Conservation (phyloP, 2,329 filamentous ascomycete species). For the Erysiphe pulchra region DNA sequence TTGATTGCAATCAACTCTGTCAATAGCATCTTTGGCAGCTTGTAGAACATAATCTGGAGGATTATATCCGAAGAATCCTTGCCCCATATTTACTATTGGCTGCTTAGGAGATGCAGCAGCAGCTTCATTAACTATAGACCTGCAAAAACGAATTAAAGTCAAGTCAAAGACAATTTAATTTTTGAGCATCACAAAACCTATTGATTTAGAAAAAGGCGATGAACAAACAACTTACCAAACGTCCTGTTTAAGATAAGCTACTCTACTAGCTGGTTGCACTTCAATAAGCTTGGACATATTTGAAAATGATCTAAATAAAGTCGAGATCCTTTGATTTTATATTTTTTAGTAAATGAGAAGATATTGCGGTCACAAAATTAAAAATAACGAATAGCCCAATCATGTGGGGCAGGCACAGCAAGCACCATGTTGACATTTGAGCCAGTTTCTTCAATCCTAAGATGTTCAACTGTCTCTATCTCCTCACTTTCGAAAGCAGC, state of each 20-base stretch:
- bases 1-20: constrained; percentile 91
- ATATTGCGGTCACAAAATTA: too few species aligned
- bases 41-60: constrained; percentile 75
- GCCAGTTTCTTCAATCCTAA: too few species aligned
- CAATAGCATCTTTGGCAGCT: constrained; percentile 71
- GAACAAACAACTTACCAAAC: constrained; percentile 21
- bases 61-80: constrained; percentile 76
- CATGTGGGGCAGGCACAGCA: too few species aligned
- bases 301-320: too few species aligned
- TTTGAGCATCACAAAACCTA: not conserved
- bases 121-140: constrained; percentile 41
- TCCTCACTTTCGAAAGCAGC: too few species aligned
- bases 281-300: constrained; percentile 9
- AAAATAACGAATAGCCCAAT: too few species aligned
- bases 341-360: too few species aligned
- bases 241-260: constrained; percentile 28
- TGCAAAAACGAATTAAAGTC: constrained; percentile 8
- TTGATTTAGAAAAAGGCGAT: not conserved
- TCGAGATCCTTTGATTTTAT: too few species aligned
- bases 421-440: too few species aligned
- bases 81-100: constrained; percentile 38
- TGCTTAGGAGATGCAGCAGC: constrained; percentile 34
- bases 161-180: not conserved
- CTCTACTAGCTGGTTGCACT: constrained; percentile 25
- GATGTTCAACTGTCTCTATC: too few species aligned